Evolutionary conservation across 306 rosid genomes (phyloP), one percentile per base, ranked within the genome.

Genomic region (Castanea crenata): DNA sequence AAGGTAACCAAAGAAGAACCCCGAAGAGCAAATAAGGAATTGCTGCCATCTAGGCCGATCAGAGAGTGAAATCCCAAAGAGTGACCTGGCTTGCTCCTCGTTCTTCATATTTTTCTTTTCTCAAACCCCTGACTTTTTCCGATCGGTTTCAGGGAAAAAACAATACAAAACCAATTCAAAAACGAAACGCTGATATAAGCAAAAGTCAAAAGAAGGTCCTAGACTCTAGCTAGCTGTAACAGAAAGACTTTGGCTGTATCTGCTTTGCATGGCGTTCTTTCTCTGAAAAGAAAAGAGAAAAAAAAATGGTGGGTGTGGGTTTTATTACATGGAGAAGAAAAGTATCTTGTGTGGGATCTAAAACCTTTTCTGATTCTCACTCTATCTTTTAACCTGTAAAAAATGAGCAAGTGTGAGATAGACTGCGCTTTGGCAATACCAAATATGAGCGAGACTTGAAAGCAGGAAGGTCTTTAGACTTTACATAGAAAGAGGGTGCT

Each of bases 1-100:
- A 27, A 87, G 90, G 84, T 90, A 90, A 20, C 93, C 93, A 61
- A 87, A 80, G 87, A 90, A 87, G 87, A 89, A 87, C 55, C 92
- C 90, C 69, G 92, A 79, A 55, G 90, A 78, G 61, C 92, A 89
- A 69, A 89, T 83, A 55, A 86, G 56, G 74, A 89, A 89, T 69
- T 82, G 92, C 19, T 82, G 85, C 92, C 90, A 89, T 62, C 54
- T 79, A 25, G 90, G 86, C 71, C 87, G 82, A 31, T 85, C 77
- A 19, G 86, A 62, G 41, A 89, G 90, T 12, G 87, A 86, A 83
- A 89, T 84, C 88, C 91, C 90, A 72, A 90, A 90, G 11, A 87
- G 85, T 70, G 85, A 84, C 81, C 86, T 82, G 3, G 79, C 34
- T 80, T 80, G 87, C 34, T 90, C 90, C 44, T 87, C 86, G 79